Base-by-base conservation (phyloP, 2,329 filamentous ascomycete species). In the Sporothrix humicola region DNA sequence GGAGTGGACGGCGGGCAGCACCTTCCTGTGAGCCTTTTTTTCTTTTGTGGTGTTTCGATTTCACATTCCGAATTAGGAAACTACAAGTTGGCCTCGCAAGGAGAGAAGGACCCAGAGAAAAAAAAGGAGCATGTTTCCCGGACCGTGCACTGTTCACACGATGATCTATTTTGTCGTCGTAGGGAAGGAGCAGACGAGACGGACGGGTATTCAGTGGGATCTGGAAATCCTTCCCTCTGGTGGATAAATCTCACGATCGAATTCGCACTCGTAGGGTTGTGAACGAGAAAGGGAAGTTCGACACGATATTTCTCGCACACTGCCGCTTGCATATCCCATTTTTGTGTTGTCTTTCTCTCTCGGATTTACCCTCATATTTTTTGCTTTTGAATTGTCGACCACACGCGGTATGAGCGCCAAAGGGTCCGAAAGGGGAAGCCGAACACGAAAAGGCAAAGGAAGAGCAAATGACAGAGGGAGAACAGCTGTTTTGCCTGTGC, bases 391-490 rank as follows among this genome's bases (percentile, higher is more conserved):
- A 13, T 8, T 61, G 8, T 61, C 37, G 23, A 37, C 65, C 26
- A 42, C 23, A 37, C 46, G 70, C 58, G 70, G 70, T 58, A 72
- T 72, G 54, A 56, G 70, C 71, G 71, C 48, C 71, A 66, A 72
- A 65, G 48, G 5, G n/a, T 31, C 59, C n/a, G 56, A 72, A 66
- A 46, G 46, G 20, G 71, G n/a, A 72, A 66, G 71, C 59, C 59
- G 71, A 48, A 58, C 20, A 42, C 56, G 20, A 26, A 42, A 20
- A 48, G 13, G 12, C 10, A 8, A 15, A 59, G 20, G 31, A 20
- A 54, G 15, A 17, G 13, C 4, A 56, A 56, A 56, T 9, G n/a
- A 56, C 10, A 56, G n/a, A 56, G 1, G 8, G 63, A 50, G 17
- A 48, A 50, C 63, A 50, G 44, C 23, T 37, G 15, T 37, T 61